Percentiles rank a stretch among this genome's conserved stretches.
Evolutionary conservation across 2,329 filamentous ascomycete species (phyloP).

Genomic region (Paraconiothyrium brasiliense): DNA sequence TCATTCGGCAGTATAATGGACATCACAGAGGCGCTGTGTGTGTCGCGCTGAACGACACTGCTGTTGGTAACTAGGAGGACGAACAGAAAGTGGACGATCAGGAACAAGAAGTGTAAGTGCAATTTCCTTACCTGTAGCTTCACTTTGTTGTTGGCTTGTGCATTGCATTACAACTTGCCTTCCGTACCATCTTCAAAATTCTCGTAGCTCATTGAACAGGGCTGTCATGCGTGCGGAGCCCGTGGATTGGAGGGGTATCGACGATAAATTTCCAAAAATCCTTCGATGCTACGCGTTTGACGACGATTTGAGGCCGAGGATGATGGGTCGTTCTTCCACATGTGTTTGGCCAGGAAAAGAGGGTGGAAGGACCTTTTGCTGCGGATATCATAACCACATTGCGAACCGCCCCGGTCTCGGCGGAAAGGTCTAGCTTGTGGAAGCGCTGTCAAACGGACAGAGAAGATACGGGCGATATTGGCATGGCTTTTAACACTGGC

Average conservation of each 20-base stretch:
- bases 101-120: not conserved
- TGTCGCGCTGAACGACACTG: conserved; percentile 84
- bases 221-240: not conserved
- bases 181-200: too few species aligned
- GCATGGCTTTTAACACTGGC: not conserved
- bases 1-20: conserved; percentile 94
- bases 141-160: not conserved
- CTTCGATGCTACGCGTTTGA: not conserved
- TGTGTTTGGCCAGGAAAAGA: not conserved
- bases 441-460: not conserved
- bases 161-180: not conserved
- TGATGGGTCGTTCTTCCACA: not conserved
- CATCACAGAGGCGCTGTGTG: conserved; percentile 92
- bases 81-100: conserved; percentile 5
- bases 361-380: not conserved
- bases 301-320: not conserved
- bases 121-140: not conserved
- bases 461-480: not conserved
- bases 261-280: not conserved
- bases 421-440: not conserved
- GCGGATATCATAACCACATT: not conserved
- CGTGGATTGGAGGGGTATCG: not conserved
- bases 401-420: not conserved
- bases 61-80: conserved; percentile 44
- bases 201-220: not conserved